Evolutionary conservation across 2,329 filamentous ascomycete genomes (phyloP).

Genomic region (Pochonia chlamydosporia): DNA sequence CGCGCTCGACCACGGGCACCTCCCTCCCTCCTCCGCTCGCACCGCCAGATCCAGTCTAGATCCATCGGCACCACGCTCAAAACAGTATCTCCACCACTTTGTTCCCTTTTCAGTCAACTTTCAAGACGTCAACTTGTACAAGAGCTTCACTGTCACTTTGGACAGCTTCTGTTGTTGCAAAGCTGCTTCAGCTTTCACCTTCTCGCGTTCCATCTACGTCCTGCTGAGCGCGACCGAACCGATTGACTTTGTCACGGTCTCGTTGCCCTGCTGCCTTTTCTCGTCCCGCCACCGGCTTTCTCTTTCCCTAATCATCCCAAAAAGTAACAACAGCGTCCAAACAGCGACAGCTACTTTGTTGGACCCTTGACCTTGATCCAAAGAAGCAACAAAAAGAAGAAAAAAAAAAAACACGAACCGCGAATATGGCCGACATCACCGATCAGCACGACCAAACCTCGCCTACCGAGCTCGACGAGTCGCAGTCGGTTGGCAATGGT

Average conservation of each 20-base stretch:
- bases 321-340: slow-evolving; percentile 4
- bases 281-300: slow-evolving; percentile 3
- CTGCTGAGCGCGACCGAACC: slow-evolving; percentile 2
- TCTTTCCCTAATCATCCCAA: slow-evolving; percentile 1
- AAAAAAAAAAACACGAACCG: slow-evolving; percentile 6
- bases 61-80: slow-evolving; percentile 60
- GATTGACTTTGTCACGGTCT: slow-evolving; percentile 2
- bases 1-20: slow-evolving; percentile 28
- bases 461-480: slow-evolving; percentile 67
- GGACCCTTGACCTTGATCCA: not conserved
- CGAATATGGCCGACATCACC: slow-evolving; percentile 69
- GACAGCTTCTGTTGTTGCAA: slow-evolving; percentile 7
- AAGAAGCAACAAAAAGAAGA: not conserved
- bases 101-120: slow-evolving; percentile 40
- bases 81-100: slow-evolving; percentile 56
- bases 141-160: slow-evolving; percentile 26
- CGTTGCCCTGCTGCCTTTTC: not conserved
- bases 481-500: slow-evolving; percentile 69
- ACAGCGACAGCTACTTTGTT: slow-evolving; percentile 5
- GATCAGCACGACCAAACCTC: slow-evolving; percentile 73
- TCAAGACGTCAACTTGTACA: slow-evolving; percentile 10
- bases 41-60: slow-evolving; percentile 61
- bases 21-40: slow-evolving; percentile 39
- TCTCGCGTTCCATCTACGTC: not conserved
- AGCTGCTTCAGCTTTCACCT: not conserved